Conservation (phyloP, 106 monocot species). For the Acanthochlamys bracteata region DNA sequence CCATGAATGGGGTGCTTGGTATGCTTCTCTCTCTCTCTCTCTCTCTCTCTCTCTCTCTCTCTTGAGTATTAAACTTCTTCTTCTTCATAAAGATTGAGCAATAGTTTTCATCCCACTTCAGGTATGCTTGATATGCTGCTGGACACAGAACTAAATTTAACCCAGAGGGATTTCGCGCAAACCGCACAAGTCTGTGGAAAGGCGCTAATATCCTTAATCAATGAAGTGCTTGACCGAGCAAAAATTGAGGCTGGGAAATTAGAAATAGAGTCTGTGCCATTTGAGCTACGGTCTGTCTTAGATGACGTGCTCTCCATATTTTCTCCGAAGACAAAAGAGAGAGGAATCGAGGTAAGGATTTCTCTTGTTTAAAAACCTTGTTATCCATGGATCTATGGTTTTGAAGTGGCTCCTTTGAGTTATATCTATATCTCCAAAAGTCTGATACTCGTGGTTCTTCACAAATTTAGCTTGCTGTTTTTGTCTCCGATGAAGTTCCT, state of each 20-base stretch:
- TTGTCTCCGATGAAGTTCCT: constrained; percentile 79
- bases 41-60: neutral
- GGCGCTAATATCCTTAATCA: constrained; percentile 84
- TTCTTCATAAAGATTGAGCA: neutral
- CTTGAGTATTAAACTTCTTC: neutral
- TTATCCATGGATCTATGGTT: neutral
- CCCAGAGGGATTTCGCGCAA: constrained; percentile 89
- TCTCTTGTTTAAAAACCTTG: neutral
- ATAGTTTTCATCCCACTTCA: constrained; percentile 10
- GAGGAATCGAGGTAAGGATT: constrained; percentile 68
- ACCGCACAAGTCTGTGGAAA: constrained; percentile 97
- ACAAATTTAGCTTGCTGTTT: constrained; percentile 75
- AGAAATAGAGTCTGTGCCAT: constrained; percentile 83
- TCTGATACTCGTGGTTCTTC: constrained; percentile 7
- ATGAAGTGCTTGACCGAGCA: constrained; percentile 95
- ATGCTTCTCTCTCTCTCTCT: constrained; percentile 3
- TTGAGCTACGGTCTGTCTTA: constrained; percentile 69
- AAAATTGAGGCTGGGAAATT: constrained; percentile 98
- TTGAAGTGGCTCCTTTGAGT: too few relatives aligned
- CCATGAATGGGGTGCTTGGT: constrained; percentile 99
- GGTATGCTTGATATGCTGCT: constrained; percentile 99
- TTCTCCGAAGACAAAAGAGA: constrained; percentile 76
- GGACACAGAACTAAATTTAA: constrained; percentile 74
- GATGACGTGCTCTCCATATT: constrained; percentile 92
- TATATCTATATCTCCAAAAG: too few relatives aligned